Conservation (phyloP, 257 asterid species). For the Mentha longifolia region DNA sequence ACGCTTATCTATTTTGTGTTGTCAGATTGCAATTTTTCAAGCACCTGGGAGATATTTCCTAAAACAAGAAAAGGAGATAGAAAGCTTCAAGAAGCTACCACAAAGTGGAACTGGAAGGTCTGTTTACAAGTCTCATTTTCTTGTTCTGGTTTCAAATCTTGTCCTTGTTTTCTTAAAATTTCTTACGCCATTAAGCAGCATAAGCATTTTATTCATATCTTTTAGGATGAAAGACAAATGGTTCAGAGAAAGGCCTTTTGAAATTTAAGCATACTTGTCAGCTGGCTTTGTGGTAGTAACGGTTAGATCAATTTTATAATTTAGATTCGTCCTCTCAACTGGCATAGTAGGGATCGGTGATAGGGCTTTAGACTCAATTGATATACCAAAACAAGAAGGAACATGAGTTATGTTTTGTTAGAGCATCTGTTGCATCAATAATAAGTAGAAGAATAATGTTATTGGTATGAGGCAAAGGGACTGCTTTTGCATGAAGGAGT, state of each 20-base stretch:
- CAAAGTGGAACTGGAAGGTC: constrained; percentile 82
- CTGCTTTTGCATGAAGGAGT: constrained; percentile 13
- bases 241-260: neutral
- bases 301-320: constrained; percentile 10
- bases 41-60: constrained; percentile 88
- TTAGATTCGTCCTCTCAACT: neutral
- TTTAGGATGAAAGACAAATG: constrained; percentile 17
- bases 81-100: constrained; percentile 58
- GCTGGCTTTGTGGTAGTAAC: constrained; percentile 11
- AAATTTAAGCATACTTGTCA: constrained; percentile 23
- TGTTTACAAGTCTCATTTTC: too few relatives aligned
- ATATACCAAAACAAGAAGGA: constrained; percentile 11
- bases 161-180: neutral
- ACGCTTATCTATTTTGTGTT: constrained; percentile 34
- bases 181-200: neutral
- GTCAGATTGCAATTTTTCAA: constrained; percentile 74
- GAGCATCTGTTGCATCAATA: constrained; percentile 20
- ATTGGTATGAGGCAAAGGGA: neutral
- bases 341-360: neutral
- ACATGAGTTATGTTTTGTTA: constrained; percentile 16
- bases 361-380: neutral
- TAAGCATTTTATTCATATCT: constrained; percentile 3
- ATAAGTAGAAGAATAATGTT: neutral
- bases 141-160: constrained; percentile 1
- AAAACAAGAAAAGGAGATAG: constrained; percentile 72